These are phyloP conservation scores for Aleurites moluccanus DNA, from an alignment of 441 rosid species.

Conservation along the genomic window DNA sequence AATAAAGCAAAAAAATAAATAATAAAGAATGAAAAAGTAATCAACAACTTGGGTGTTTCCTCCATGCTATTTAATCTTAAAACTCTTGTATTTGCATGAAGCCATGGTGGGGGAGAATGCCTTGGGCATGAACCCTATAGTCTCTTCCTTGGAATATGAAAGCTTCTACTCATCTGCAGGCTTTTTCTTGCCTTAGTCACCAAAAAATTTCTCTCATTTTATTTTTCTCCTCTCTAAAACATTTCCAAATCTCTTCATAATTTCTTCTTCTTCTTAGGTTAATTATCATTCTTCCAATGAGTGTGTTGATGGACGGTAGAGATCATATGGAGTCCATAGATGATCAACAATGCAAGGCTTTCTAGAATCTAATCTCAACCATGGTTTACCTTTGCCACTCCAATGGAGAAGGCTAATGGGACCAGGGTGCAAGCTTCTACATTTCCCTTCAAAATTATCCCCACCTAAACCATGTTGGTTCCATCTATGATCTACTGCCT, in stretches of 20 bases:
- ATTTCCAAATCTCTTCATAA: too few species aligned
- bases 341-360: constrained; percentile 71
- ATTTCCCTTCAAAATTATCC: constrained; percentile 63
- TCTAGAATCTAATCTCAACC: constrained; percentile 63
- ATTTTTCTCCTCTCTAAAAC: too few species aligned
- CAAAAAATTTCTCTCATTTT: too few species aligned
- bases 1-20: not conserved
- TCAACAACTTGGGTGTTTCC: not conserved
- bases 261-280: not conserved
- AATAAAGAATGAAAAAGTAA: not conserved
- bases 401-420: constrained; percentile 75
- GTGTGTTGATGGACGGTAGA: constrained; percentile 58
- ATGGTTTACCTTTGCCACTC: constrained; percentile 86
- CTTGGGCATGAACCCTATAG: not conserved
- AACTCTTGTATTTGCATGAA: not conserved
- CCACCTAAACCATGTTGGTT: constrained; percentile 86
- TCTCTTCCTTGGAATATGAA: not conserved
- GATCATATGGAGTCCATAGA: constrained; percentile 80
- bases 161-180: not conserved
- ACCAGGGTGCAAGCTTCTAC: constrained; percentile 74
- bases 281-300: constrained; percentile 44
- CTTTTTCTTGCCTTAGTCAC: not conserved
- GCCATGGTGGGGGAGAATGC: not conserved
- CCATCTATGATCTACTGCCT: constrained; percentile 77
- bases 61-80: not conserved